These are phyloP conservation scores for Heimioporus sp. DNA, from an alignment of 768 basidiomycete species.

Conservation along the genomic window DNA sequence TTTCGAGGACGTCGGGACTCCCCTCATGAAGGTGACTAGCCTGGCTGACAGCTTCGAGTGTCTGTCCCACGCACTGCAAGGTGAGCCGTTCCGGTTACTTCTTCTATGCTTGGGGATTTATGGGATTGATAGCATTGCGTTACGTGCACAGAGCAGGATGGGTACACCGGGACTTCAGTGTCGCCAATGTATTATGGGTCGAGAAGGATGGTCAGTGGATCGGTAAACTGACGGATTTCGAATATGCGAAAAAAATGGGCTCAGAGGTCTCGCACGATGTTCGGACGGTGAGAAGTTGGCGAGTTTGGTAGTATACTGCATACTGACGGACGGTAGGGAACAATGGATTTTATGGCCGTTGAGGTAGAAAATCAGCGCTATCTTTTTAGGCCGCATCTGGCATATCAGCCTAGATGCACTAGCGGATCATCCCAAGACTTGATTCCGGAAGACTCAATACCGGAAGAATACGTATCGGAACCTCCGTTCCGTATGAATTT, in stretches of 20 bases:
- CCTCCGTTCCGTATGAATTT: constrained; percentile 12
- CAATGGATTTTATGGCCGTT: constrained; percentile 9
- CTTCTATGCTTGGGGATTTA: neutral
- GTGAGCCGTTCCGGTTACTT: neutral
- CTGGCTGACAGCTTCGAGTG: neutral
- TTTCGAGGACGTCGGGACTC: neutral
- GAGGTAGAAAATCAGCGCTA: constrained; percentile 1
- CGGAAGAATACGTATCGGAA: too few relatives aligned
- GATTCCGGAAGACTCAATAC: too few relatives aligned
- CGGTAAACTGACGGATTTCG: constrained; percentile 13
- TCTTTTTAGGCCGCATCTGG: neutral
- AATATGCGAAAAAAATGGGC: constrained; percentile 6
- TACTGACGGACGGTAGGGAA: constrained; percentile 6
- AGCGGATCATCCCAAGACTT: too few relatives aligned
- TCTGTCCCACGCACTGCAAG: neutral
- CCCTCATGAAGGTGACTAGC: neutral
- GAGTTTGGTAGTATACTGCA: neutral
- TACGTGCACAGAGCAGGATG: constrained; percentile 5
- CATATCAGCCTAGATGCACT: too few relatives aligned
- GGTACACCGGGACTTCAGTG: constrained; percentile 8
- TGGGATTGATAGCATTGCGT: neutral
- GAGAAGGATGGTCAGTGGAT: neutral
- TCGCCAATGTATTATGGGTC: neutral
- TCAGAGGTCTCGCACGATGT: neutral
- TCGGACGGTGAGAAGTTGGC: constrained; percentile 7